phyloP scores from a whole-genome alignment of 495 filamentous ascomycete genomes.

The Aspergillus asperescens region DNA sequence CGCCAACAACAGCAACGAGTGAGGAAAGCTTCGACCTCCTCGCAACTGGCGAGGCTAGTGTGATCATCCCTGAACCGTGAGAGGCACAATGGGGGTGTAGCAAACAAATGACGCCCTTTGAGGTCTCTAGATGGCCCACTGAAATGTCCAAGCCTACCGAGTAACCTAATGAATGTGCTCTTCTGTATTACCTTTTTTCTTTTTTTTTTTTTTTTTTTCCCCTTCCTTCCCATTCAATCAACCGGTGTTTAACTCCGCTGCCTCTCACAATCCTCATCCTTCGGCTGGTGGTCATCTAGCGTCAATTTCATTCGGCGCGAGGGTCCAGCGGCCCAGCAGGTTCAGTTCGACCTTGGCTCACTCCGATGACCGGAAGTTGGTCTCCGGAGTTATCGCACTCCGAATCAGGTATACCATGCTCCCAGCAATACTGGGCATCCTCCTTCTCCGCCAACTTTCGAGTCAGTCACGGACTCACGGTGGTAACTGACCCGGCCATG shows the following conservation, averaged over 20 bases:
- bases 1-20: slow-evolving; percentile 43
- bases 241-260: slow-evolving; percentile 9
- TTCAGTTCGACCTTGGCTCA: slow-evolving; percentile 7
- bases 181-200: slow-evolving; percentile 8
- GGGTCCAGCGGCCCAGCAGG: not conserved
- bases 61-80: slow-evolving; percentile 31
- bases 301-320: slow-evolving; percentile 6
- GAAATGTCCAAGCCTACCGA: not conserved
- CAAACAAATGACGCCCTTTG: slow-evolving; percentile 17
- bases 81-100: slow-evolving; percentile 5
- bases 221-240: slow-evolving; percentile 6
- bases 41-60: slow-evolving; percentile 43
- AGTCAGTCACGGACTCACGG: not conserved
- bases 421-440: not conserved
- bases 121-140: slow-evolving; percentile 12
- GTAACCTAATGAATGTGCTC: not conserved
- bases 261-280: not conserved
- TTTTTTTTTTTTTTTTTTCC: slow-evolving; percentile 8
- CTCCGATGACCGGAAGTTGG: slow-evolving; percentile 6
- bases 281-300: slow-evolving; percentile 2
- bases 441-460: not conserved
- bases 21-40: slow-evolving; percentile 62
- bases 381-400: slow-evolving; percentile 13
- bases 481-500: not conserved
- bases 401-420: slow-evolving; percentile 3